Percentiles rank a stretch among this genome's conserved stretches.
phyloP scores from a whole-genome alignment of 768 basidiomycete genomes.

The Boletus bicolor region DNA sequence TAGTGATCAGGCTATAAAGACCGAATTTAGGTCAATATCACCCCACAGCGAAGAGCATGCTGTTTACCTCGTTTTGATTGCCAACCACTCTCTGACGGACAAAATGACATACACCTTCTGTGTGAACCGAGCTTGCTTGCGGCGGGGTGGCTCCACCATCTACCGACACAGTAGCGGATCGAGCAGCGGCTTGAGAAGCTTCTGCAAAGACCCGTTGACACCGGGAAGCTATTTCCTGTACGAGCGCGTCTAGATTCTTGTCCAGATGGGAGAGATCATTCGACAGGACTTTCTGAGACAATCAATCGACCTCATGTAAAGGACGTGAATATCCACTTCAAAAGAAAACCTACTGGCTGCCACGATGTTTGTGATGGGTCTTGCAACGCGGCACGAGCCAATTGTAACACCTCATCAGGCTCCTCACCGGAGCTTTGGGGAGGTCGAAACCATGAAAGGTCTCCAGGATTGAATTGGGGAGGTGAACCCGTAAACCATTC shows the following conservation, averaged over 20 bases:
- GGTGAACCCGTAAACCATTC: slow-evolving; percentile 71
- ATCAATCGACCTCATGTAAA: slow-evolving; percentile 29
- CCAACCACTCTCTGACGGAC: slow-evolving; percentile 54
- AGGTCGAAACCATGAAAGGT: slow-evolving; percentile 27
- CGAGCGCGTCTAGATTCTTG: slow-evolving; percentile 64
- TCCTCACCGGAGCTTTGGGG: slow-evolving; percentile 18
- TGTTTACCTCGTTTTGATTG: slow-evolving; percentile 49
- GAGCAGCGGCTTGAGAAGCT: slow-evolving; percentile 60
- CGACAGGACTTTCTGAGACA: slow-evolving; percentile 43
- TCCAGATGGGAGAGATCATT: slow-evolving; percentile 57
- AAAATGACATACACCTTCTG: slow-evolving; percentile 32
- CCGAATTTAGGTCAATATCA: slow-evolving; percentile 28
- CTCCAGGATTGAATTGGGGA: slow-evolving; percentile 33
- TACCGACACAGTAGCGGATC: slow-evolving; percentile 47
- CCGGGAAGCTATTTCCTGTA: slow-evolving; percentile 56
- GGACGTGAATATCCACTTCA: slow-evolving; percentile 23
- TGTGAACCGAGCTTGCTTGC: slow-evolving; percentile 31
- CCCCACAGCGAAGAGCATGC: slow-evolving; percentile 23
- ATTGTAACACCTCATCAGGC: slow-evolving; percentile 40
- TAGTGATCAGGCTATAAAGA: slow-evolving; percentile 39
- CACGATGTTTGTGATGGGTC: slow-evolving; percentile 46
- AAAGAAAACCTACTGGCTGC: slow-evolving; percentile 48
- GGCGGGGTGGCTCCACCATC: slow-evolving; percentile 31
- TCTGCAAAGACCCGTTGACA: slow-evolving; percentile 62
- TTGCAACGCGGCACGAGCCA: slow-evolving; percentile 47